Conservation (phyloP, 2,329 filamentous ascomycete genomes). For the Dactylellina cionopaga region DNA sequence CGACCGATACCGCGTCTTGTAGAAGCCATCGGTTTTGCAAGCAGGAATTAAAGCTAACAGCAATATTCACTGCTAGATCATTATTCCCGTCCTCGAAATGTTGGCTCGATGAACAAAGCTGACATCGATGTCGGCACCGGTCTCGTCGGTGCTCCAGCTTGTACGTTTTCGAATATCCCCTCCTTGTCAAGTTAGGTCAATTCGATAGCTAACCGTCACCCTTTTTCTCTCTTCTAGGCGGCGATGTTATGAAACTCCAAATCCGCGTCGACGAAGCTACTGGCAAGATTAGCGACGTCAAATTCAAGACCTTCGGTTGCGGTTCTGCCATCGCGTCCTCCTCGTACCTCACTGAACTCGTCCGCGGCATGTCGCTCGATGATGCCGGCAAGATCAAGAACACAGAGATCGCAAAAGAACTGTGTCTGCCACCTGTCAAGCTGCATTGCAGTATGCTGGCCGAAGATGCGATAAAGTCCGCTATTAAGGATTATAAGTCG, state of each 20-base stretch:
- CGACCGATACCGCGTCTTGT: not conserved
- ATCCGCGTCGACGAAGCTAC: constrained; percentile 84
- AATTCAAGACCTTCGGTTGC: constrained; percentile 98
- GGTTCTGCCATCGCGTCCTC: constrained; percentile 93
- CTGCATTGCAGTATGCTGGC: constrained; percentile 93
- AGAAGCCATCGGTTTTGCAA: constrained; percentile 7
- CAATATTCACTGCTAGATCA: constrained; percentile 72
- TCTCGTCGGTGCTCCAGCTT: constrained; percentile 85
- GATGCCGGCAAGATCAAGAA: constrained; percentile 93
- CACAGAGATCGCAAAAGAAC: constrained; percentile 96
- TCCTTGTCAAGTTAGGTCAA: not conserved
- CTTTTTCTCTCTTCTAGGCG: constrained; percentile 61
- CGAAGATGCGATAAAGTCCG: constrained; percentile 91
- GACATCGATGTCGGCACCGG: constrained; percentile 87
- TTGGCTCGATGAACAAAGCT: constrained; percentile 80
- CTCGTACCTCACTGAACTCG: constrained; percentile 92
- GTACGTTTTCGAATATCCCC: constrained; percentile 26
- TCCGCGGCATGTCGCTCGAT: constrained; percentile 94
- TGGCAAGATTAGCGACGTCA: constrained; percentile 90
- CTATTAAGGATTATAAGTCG: constrained; percentile 88
- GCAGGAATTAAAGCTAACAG: constrained; percentile 42
- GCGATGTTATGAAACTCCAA: constrained; percentile 93
- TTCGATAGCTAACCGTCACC: constrained; percentile 3
- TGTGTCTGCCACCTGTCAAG: constrained; percentile 88
- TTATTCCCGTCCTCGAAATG: constrained; percentile 81